A percentile compares a stretch with the other conserved stretches of the same genome.
Conservation (phyloP, 2,329 filamentous ascomycete genomes). For the Trichoderma sp. region DNA sequence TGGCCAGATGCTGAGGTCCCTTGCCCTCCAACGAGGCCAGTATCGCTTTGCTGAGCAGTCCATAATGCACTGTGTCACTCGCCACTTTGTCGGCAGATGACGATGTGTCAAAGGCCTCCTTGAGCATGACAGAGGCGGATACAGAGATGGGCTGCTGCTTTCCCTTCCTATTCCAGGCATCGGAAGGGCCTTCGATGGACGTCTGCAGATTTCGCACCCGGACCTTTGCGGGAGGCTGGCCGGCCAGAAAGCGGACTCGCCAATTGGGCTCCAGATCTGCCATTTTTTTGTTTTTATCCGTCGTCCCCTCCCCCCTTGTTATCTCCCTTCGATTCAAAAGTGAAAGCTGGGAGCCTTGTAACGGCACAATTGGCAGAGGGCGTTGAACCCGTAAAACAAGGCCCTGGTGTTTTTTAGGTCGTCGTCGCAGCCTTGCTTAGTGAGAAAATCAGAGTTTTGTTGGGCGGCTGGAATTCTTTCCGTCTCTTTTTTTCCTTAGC, state of each 20-base stretch:
- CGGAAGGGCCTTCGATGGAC: slow-evolving; percentile 57
- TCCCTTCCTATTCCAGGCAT: slow-evolving; percentile 66
- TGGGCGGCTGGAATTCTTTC: background rate
- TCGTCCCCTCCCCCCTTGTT: slow-evolving; percentile 12
- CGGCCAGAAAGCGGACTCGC: slow-evolving; percentile 33
- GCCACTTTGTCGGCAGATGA: slow-evolving; percentile 62
- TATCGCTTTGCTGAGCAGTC: slow-evolving; percentile 67
- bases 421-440: background rate
- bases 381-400: background rate
- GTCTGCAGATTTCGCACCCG: slow-evolving; percentile 63
- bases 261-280: slow-evolving; percentile 31
- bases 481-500: background rate
- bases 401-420: background rate
- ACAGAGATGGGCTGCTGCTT: slow-evolving; percentile 64
- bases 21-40: slow-evolving; percentile 47
- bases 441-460: slow-evolving; percentile 12
- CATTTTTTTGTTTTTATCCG: slow-evolving; percentile 22
- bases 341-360: background rate
- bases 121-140: slow-evolving; percentile 61
- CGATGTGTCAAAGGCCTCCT: slow-evolving; percentile 57
- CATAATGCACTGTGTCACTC: slow-evolving; percentile 75
- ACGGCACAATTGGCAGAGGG: background rate
- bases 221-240: slow-evolving; percentile 49
- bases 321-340: background rate
- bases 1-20: background rate